phyloP scores from a whole-genome alignment of 768 basidiomycete species.

The Rhizopogon rudus region DNA sequence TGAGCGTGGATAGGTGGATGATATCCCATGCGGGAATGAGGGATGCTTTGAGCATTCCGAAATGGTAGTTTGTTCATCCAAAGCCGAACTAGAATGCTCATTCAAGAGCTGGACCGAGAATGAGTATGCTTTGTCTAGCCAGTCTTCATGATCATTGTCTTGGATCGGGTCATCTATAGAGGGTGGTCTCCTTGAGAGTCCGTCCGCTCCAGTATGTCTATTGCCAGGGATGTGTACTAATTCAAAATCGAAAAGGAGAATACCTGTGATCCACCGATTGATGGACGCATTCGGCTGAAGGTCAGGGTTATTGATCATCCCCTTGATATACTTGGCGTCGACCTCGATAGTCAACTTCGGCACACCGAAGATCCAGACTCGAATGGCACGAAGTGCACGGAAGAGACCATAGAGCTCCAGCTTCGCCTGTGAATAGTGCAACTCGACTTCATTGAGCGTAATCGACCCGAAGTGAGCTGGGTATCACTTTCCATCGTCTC shows the following conservation, averaged over 20 bases:
- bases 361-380: slow-evolving; percentile 23
- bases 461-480: slow-evolving; percentile 35
- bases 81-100: too few species aligned
- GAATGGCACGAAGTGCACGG: slow-evolving; percentile 1
- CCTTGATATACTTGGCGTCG: slow-evolving; percentile 25
- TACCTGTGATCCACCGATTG: slow-evolving; percentile 21
- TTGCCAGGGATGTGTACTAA: slow-evolving; percentile 25
- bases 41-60: too few species aligned
- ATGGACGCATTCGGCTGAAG: slow-evolving; percentile 25
- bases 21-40: too few species aligned
- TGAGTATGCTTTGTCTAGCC: too few species aligned
- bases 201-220: too few species aligned
- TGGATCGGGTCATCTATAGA: too few species aligned
- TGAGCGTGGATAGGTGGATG: too few species aligned
- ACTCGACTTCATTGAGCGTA: slow-evolving; percentile 23
- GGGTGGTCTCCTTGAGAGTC: too few species aligned
- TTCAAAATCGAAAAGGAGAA: slow-evolving; percentile 23
- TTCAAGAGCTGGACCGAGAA: too few species aligned
- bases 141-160: too few species aligned
- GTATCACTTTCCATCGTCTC: slow-evolving; percentile 9
- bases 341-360: slow-evolving; percentile 21
- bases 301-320: slow-evolving; percentile 32
- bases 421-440: slow-evolving; percentile 18
- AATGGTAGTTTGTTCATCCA: too few species aligned
- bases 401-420: slow-evolving; percentile 20